Evolutionary conservation across 768 basidiomycete species (phyloP).

Genomic region (Hysterangium stoloniferum): DNA sequence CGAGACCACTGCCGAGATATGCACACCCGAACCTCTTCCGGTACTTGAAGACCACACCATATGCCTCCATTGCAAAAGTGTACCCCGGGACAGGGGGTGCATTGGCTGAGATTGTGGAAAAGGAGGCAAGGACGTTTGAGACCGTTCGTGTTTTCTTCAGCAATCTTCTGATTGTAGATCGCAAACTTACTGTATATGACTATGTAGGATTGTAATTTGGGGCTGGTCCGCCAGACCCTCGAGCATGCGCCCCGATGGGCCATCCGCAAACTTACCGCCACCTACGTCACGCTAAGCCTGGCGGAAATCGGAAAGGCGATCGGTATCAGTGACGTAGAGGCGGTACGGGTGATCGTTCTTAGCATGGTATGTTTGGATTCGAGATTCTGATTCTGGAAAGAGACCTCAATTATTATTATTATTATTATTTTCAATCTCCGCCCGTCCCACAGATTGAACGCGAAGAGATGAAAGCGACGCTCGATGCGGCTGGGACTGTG

Average conservation of each 20-base stretch:
- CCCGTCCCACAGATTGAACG: conserved; percentile 51
- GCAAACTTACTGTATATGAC: neutral
- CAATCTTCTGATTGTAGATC: neutral
- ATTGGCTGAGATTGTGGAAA: conserved; percentile 41
- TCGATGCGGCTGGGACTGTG: conserved; percentile 63
- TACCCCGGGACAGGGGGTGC: conserved; percentile 49
- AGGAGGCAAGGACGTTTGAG: conserved; percentile 46
- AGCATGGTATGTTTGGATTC: conserved; percentile 68
- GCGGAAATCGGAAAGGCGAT: conserved; percentile 54
- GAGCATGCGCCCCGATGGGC: conserved; percentile 69
- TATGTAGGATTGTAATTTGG: conserved; percentile 65
- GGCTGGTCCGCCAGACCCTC: conserved; percentile 60
- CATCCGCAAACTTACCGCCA: conserved; percentile 71
- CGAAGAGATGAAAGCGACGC: conserved; percentile 58
- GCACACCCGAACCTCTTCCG: conserved; percentile 49
- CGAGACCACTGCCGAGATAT: conserved; percentile 60
- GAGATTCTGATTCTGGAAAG: neutral
- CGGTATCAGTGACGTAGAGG: conserved; percentile 21
- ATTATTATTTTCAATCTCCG: neutral
- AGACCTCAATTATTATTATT: neutral
- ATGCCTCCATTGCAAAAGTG: conserved; percentile 51
- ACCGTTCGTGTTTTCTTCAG: conserved; percentile 32
- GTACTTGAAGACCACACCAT: conserved; percentile 60
- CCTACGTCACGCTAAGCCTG: conserved; percentile 73
- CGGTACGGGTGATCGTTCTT: conserved; percentile 43